Base-by-base conservation (phyloP, 2,329 filamentous ascomycete genomes). In the Calonectria pseudoreteaudii region DNA sequence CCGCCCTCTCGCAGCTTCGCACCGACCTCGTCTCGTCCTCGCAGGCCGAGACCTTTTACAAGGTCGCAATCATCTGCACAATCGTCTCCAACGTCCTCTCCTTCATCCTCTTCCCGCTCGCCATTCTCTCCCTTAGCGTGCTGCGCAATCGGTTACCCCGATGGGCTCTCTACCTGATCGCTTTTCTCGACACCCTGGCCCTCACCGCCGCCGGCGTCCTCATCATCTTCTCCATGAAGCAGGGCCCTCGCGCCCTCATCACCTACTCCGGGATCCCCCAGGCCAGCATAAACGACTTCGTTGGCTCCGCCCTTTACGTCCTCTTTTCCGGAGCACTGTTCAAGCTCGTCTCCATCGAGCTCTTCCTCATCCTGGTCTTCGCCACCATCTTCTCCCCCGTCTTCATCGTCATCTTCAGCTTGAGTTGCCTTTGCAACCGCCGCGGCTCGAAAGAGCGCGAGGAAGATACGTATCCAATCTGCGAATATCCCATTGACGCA, bases 181-280 rank as follows among this genome's bases (percentile, higher is more conserved):
- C 75, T 18, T 70, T 74, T 26, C 23, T 76, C 28, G 71, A 74
- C 49, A 41, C 70, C 10, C n/a, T 44, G 18, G 31, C 58, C 13
- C 70, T 74, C 41, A 56, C 75, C 50, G 65, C 66, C 13, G 70
- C 65, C 1, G 75, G 75, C 9, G 30, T 74, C 9, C 72, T 77
- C 31, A 26, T 69, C 70, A 74, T 76, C 44, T 73, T 65, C 41
- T 74, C 71, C 38, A 75, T 75, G 74, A 72, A 77, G 53, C 41
- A 69, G 18, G 75, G 75, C 1, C 75, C 75, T 30, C 75, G 75
- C 16, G 69, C 56, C 6, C 50, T 77, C 9, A 74, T 77, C 41
- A 36, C 70, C 41, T 23, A 66, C 30, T 75, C 74, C 7, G 69
- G 64, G 44, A 71, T 75, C 5, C 56, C 62, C 28, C 75, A 75